Base-by-base conservation (phyloP, 2,329 filamentous ascomycete species). In the Zasmidium cellare region DNA sequence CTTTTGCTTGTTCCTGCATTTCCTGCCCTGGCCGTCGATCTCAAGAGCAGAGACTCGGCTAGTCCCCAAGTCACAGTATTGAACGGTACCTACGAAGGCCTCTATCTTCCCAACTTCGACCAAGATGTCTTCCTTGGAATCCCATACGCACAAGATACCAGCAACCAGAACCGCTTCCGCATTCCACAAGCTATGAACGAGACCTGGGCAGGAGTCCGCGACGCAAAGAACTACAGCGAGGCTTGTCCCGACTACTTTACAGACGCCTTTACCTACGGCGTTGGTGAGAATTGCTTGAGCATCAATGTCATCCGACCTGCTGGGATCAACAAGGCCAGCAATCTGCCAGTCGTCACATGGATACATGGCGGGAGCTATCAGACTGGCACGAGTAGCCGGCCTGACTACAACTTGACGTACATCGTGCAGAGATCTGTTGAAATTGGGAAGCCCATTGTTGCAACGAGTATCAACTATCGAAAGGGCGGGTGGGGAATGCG, bases 401-500 rank as follows among this genome's bases (percentile, higher is more conserved):
- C 56, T 19, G 55, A 61, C 22, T 89, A 89, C 68, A 88, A 89
- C 65, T 74, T 86, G 58, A 82, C 81, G n/a, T 83, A 80, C 59
- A 79, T 87, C 46, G 82, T 89, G 9, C 69, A 79, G 53, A 75
- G 76, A 51, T 71, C 72, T 6, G 67, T 74, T 14, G 66, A 66
- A 41, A 72, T 74, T 38, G 76, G 75, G 25, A 76, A 74, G 46
- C 80, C 81, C 9, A 73, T 89, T 48, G 75, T 89, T 45, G 83
- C 78, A 31, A 79, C 88, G 55, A 82, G 78, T 69, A 82, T 87
- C 70, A 84, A 83, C 72, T 85, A 89, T 70, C 81, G 87, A 9
- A 79, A 90, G 54, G 85, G 85, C 1, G 82, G 84, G 7, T 80
- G 91, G 67, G 90, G 89, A 0, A 91, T 92, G 72, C 73, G 90